Base-by-base conservation (phyloP, 2,329 filamentous ascomycete species). In the Scedosporium aurantiacum region DNA sequence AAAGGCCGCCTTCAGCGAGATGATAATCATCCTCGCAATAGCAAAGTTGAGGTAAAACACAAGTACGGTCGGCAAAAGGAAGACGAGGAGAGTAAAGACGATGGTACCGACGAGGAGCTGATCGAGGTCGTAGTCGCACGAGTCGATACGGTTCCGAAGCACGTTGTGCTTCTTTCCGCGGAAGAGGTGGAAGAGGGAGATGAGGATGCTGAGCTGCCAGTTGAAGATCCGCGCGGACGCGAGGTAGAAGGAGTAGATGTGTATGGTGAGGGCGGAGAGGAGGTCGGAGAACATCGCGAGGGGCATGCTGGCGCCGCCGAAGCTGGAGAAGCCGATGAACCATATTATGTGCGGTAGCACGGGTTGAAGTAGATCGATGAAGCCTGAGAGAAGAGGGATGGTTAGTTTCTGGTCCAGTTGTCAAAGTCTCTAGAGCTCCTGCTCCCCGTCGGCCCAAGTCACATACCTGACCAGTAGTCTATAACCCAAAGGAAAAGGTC, bases 21-120 rank as follows among this genome's bases (percentile, higher is more conserved):
- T 99, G 67, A 97, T 97, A 65, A 87, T 85, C 89, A 99, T 97
- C 58, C 95, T 84, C 41, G 93, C 92, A 64, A 90, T 86, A 57
- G 95, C 93, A 75, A 99, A 99, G 50, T 95, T 96, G 63, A 97
- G 80, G 70, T 99, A 99, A 72, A 97, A 99, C 52, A 99, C 94
- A 60, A 93, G 85, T 25, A 99, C 91, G 0, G 94, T 99, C 0
- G 94, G 94, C 3, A 99, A 79, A 16, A 99, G 80, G 72, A 97
- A 99, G 75, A 96, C 96, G 1, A 99, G 82, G 6, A 99, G 79
- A 0, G 94, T 97, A 71, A 99, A 99, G 21, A 99, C 79, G 63
- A 99, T 97, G 0, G 94, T 99, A 63, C 94, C 94, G 6, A 99
- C 86, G 5, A 99, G 85, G 3, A 99, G 83, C 75, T 99, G 95